phyloP scores from a whole-genome alignment of 1,284 basidiomycete species.

The Coniophora puteana region DNA sequence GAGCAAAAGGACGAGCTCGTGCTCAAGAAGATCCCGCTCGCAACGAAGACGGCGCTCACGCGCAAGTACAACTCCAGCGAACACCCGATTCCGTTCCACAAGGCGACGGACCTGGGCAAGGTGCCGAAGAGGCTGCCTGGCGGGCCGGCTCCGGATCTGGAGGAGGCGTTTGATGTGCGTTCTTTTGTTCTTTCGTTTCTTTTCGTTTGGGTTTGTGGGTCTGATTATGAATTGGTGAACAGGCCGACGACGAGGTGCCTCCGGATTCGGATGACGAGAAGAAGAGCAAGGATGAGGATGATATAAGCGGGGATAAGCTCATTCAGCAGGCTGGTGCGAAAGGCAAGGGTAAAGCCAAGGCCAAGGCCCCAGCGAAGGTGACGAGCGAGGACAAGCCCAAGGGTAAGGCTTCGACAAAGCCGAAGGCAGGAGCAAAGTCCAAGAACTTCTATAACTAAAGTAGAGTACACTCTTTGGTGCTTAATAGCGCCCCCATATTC shows the following conservation, averaged over 20 bases:
- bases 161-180: constrained; percentile 75
- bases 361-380: no score
- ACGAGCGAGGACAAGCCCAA: neutral
- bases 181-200: neutral
- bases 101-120: constrained; percentile 75
- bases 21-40: constrained; percentile 80
- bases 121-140: constrained; percentile 73
- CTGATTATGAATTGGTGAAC: constrained; percentile 5
- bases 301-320: constrained; percentile 46
- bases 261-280: constrained; percentile 50
- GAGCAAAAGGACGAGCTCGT: constrained; percentile 71
- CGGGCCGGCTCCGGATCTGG: constrained; percentile 79
- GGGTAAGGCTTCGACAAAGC: neutral
- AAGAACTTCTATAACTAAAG: no score
- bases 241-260: constrained; percentile 48
- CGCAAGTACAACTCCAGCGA: constrained; percentile 80
- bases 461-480: no score
- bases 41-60: constrained; percentile 85
- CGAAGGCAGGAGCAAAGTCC: neutral
- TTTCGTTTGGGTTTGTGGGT: neutral
- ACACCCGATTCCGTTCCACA: constrained; percentile 92
- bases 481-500: no score
- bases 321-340: constrained; percentile 40
- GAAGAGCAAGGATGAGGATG: constrained; percentile 36
- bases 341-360: constrained; percentile 14